phyloP scores from a whole-genome alignment of 495 filamentous ascomycete genomes.

The Emericellopsis terricola region DNA sequence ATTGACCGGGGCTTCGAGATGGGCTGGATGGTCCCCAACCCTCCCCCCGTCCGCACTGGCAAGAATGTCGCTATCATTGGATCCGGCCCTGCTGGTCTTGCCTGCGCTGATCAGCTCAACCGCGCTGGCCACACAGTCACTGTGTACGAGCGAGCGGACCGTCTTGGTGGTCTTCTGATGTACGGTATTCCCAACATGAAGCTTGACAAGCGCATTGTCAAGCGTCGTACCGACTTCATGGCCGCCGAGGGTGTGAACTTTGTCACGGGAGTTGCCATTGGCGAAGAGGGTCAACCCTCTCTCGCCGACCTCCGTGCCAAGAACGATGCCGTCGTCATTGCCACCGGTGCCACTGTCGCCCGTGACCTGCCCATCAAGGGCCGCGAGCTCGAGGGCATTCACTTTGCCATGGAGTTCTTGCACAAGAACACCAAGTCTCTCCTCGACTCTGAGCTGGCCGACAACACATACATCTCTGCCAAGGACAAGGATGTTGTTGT shows the following conservation, averaged over 20 bases:
- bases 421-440: constrained; percentile 98
- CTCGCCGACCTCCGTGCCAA: constrained; percentile 57
- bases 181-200: constrained; percentile 99
- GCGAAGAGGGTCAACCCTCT: constrained; percentile 46
- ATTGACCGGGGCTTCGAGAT: constrained; percentile 98
- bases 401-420: constrained; percentile 98
- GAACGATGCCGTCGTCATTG: constrained; percentile 81
- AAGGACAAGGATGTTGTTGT: constrained; percentile 96
- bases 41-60: constrained; percentile 66
- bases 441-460: constrained; percentile 75
- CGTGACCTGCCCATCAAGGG: constrained; percentile 88
- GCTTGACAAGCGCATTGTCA: constrained; percentile 95
- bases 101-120: constrained; percentile 90
- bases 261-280: constrained; percentile 58
- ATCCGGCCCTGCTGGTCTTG: constrained; percentile 85
- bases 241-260: constrained; percentile 78
- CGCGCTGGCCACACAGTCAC: constrained; percentile 80
- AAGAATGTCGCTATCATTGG: constrained; percentile 88
- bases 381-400: constrained; percentile 81
- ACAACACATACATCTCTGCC: constrained; percentile 85
- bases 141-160: constrained; percentile 91
- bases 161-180: constrained; percentile 90
- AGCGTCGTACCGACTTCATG: constrained; percentile 94
- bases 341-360: constrained; percentile 93
- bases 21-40: constrained; percentile 93